Percentiles rank a stretch among this genome's conserved stretches.
These are phyloP conservation scores for Sphaerobolus stellatus DNA, from an alignment of 1,284 basidiomycete species.

Conservation along the genomic window DNA sequence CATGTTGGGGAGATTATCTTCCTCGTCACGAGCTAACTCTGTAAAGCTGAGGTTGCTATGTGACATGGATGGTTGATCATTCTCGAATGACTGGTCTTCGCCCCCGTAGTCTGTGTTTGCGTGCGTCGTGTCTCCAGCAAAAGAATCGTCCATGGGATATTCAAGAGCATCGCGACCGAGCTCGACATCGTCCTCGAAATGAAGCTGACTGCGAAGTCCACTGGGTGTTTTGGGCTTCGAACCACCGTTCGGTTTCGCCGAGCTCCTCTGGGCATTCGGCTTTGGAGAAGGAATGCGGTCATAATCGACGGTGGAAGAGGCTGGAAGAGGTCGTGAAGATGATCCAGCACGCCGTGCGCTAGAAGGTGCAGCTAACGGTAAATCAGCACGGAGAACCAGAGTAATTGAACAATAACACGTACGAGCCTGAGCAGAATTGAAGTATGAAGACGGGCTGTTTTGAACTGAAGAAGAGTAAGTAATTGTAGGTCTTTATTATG, in stretches of 20 bases:
- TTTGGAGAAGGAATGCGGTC: slow-evolving; percentile 8
- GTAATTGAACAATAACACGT: not conserved
- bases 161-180: slow-evolving; percentile 23
- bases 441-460: slow-evolving; percentile 3
- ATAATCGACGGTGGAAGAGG: slow-evolving; percentile 30
- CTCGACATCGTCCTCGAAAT: slow-evolving; percentile 36
- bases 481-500: slow-evolving; percentile 13
- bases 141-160: not conserved
- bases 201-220: slow-evolving; percentile 25
- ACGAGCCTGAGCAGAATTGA: slow-evolving; percentile 6
- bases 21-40: slow-evolving; percentile 47
- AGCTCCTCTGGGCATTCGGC: slow-evolving; percentile 1
- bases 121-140: not conserved
- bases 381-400: slow-evolving; percentile 36
- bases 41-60: slow-evolving; percentile 42
- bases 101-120: not conserved
- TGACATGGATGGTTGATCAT: slow-evolving; percentile 1
- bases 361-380: slow-evolving; percentile 46
- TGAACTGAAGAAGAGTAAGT: slow-evolving; percentile 1
- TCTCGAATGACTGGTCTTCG: not conserved
- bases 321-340: slow-evolving; percentile 51
- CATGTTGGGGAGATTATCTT: no score
- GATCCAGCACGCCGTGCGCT: slow-evolving; percentile 47
- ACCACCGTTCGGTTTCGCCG: not conserved
- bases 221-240: not conserved